Conservation (phyloP, 345 rosid species). For the Excoecaria cochinchinensis region DNA sequence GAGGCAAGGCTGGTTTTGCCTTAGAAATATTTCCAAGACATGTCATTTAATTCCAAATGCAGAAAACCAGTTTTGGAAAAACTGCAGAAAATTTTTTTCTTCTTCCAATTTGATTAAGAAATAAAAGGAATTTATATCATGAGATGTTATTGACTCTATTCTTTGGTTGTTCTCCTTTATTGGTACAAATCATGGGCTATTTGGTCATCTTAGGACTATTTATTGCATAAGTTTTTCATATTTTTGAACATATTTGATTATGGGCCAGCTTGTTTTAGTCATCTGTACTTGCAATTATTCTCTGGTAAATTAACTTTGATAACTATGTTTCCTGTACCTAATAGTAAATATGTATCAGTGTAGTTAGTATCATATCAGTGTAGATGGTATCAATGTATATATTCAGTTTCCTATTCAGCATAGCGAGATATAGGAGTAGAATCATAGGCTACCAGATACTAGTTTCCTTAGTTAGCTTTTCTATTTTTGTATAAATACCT, state of each 20-base stretch:
- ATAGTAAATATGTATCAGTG: no score
- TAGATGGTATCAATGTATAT: no score
- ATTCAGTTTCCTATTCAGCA: no score
- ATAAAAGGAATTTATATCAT: neutral
- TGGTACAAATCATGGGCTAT: constrained; percentile 1
- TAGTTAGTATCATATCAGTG: no score
- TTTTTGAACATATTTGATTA: constrained; percentile 3
- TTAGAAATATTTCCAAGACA: neutral
- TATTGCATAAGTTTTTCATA: neutral
- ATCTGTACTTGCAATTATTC: neutral
- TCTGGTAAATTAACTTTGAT: constrained; percentile 1
- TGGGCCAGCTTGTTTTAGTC: constrained; percentile 9
- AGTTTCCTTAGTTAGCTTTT: no score
- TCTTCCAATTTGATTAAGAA: neutral
- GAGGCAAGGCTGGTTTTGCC: neutral
- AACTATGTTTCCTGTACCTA: constrained; percentile 15
- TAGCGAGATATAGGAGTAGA: no score
- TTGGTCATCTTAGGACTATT: constrained; percentile 1
- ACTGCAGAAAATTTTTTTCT: neutral
- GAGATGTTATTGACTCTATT: neutral
- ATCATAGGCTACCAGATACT: no score
- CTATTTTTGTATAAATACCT: no score
- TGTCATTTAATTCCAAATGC: neutral
- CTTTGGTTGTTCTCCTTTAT: neutral
- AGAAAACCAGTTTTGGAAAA: neutral